Base-by-base conservation (phyloP, 2,329 filamentous ascomycete genomes). In the Xylariaceae sp. region DNA sequence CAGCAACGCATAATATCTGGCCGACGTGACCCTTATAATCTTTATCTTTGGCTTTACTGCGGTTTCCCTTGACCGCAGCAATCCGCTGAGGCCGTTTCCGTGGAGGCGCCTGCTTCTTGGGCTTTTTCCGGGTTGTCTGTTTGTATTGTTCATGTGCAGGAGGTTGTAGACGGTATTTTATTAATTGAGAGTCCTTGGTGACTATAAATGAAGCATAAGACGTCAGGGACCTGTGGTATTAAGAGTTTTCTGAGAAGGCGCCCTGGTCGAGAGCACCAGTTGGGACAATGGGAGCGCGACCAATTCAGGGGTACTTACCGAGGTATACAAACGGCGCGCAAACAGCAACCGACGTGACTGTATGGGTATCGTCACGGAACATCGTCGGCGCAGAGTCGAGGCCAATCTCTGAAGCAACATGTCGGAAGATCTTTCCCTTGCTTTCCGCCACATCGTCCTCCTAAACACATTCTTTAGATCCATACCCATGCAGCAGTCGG, bases 371-470 rank as follows among this genome's bases (percentile, higher is more conserved):
- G 72, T 88, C 88, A 67, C 88, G 86, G 73, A 94, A 93, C 65
- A 88, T 82, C 4, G 86, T 86, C 13, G 82, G 80, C 44, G 89
- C 88, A 39, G 80, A 76, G 54, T 78, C 78, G 72, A 95, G 88
- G 63, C 87, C 84, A 64, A 96, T 80, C 66, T 89, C 83, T 18
- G 82, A 78, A 42, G 89, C 89, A 67, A 99, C 83, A 72, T 85
- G 84, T 55, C 91, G 84, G 76, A 96, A 97, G 53, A 96, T 82
- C 68, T 88, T 88, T 59, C 94, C 94, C 77, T 97, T 97, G 58
- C 85, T 85, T 76, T 97, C 94, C 55, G 94, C 87, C 49, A 94
- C 90, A 72, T 97, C 94, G 75, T 97, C 91, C 74, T 93, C 60
- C 61, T 62, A 62, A 52, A 62, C 51, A 45, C 53, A 52, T 11